Base-by-base conservation (phyloP, 2,329 filamentous ascomycete species). In the Ophiostoma sp. region DNA sequence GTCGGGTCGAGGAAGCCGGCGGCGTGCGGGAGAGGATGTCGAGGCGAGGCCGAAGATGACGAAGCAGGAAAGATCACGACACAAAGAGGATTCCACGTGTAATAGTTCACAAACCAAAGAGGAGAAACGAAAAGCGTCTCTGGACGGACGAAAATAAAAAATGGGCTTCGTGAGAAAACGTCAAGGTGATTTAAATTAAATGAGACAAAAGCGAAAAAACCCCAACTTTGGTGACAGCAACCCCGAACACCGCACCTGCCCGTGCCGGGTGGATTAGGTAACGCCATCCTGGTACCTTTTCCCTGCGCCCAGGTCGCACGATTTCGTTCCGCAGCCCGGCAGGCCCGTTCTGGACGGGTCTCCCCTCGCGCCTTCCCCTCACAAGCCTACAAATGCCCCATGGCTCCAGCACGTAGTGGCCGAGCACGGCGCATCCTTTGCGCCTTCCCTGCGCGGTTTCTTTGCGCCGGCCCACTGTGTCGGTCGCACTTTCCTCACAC, bases 371-470 rank as follows among this genome's bases (percentile, higher is more conserved):
- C 49, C 49, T 55, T 55, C 49, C 49, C 49, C 49, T 55, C 49
- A 62, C 58, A 62, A 36, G 16, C 36, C 38, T 36, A 8, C 55
- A 60, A 16, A 60, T 40, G 7, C 4, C 55, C 58, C 49, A 64
- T 49, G 44, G 47, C 49, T 55, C 38, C 42, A 42, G 52, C 36
- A 52, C 58, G 47, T 42, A 49, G 62, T 62, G 44, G 67, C 52
- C 63, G 67, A 42, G 67, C 42, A 60, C 64, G 45, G 49, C 58
- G 58, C 55, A 42, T 36, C 16, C 36, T 62, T 55, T 55, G 65
- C 67, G 58, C 58, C 44, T 63, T 62, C 58, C 12, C 36, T 68
- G 66, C 66, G 66, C 47, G 62, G 47, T 68, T 65, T 68, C 67
- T 60, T 47, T 49, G 62, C 14, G 62, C 62, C 62, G 63, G 63